Conservation (phyloP, 257 asterid species). For the Eustoma russellianum region DNA sequence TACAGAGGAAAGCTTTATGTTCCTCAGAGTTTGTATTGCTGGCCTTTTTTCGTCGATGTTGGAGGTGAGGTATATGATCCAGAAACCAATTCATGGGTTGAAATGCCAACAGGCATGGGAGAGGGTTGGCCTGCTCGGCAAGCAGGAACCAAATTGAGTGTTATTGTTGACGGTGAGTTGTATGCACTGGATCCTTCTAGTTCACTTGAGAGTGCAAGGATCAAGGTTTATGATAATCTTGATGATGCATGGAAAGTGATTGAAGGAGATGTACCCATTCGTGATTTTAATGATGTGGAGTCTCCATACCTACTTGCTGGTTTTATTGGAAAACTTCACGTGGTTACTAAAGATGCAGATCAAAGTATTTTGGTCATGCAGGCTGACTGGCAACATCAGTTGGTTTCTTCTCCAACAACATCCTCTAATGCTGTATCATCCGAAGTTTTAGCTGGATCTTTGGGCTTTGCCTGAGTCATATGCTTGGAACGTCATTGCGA, state of each 20-base stretch:
- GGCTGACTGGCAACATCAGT: conserved; percentile 42
- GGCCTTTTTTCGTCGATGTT: conserved; percentile 93
- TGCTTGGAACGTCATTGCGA: conserved; percentile 54
- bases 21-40: conserved; percentile 84
- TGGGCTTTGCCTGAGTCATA: conserved; percentile 35
- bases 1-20: conserved; percentile 76
- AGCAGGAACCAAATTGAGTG: conserved; percentile 82
- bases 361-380: conserved; percentile 53
- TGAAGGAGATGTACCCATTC: conserved; percentile 73
- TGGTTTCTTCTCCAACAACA: conserved; percentile 29
- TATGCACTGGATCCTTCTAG: conserved; percentile 80
- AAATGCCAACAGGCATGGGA: conserved; percentile 93
- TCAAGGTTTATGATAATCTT: conserved; percentile 71
- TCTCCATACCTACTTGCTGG: conserved; percentile 78
- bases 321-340: conserved; percentile 69
- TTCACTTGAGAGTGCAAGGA: conserved; percentile 63
- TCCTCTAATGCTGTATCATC: conserved; percentile 26
- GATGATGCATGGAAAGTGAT: conserved; percentile 77
- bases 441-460: conserved; percentile 31
- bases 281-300: conserved; percentile 51
- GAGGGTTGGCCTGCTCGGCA: conserved; percentile 98
- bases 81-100: conserved; percentile 69
- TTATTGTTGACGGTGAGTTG: conserved; percentile 67
- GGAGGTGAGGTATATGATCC: conserved; percentile 97
- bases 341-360: conserved; percentile 62